A percentile compares a stretch with the other conserved stretches of the same genome.
These are phyloP conservation scores for Carallia pectinifolia DNA, from an alignment of 345 rosid species.

Conservation along the genomic window DNA sequence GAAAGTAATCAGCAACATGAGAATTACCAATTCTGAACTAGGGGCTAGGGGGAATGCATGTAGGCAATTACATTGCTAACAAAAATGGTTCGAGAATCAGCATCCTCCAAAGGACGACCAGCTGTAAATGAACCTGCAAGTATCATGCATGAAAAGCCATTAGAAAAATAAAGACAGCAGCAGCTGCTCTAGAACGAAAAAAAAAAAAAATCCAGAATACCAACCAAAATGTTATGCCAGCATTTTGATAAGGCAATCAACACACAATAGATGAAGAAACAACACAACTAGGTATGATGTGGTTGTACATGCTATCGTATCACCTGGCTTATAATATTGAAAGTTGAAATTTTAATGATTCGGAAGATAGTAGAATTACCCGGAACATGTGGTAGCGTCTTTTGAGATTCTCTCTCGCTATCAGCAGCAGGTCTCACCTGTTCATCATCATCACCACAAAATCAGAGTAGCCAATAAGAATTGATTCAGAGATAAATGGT, in stretches of 20 bases:
- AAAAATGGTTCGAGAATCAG: conserved; percentile 84
- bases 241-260: neutral
- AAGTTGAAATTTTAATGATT: neutral
- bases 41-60: neutral
- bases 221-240: neutral
- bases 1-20: conserved; percentile 22
- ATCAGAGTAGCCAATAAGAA: neutral
- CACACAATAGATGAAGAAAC: neutral
- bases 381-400: conserved; percentile 38
- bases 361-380: conserved; percentile 45
- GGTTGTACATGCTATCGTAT: neutral
- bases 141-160: conserved; percentile 3
- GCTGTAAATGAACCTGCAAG: conserved; percentile 52
- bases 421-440: conserved; percentile 50
- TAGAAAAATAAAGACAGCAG: neutral
- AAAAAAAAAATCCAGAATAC: neutral
- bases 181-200: neutral
- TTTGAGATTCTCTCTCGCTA: conserved; percentile 38
- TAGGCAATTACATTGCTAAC: conserved; percentile 70
- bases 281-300: no score
- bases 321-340: neutral
- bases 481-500: neutral
- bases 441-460: conserved; percentile 19
- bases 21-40: neutral
- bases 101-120: conserved; percentile 70